Evolutionary conservation across 1,284 basidiomycete genomes (phyloP).

Genomic region (Marasmius sp.): DNA sequence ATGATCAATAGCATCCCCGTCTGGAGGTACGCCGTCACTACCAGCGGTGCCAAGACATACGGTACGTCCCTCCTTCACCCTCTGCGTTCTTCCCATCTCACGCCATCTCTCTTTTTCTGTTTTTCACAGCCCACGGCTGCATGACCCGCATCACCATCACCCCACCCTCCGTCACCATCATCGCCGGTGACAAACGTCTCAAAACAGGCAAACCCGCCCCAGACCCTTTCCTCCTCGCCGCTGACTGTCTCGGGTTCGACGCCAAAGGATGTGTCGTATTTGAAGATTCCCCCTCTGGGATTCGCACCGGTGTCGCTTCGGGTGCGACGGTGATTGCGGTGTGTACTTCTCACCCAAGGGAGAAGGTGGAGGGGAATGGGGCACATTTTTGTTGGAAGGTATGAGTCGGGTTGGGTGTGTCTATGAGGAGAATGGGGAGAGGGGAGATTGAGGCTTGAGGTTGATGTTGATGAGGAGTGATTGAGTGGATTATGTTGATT

Average conservation of each 20-base stretch:
- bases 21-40: slow-evolving; percentile 72
- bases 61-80: slow-evolving; percentile 35
- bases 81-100: slow-evolving; percentile 15
- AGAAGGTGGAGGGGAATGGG: slow-evolving; percentile 58
- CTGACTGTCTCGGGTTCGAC: slow-evolving; percentile 64
- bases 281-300: slow-evolving; percentile 70
- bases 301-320: slow-evolving; percentile 68
- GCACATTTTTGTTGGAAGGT: slow-evolving; percentile 68
- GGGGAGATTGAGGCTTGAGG: no score
- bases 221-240: slow-evolving; percentile 76
- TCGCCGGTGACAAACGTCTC: slow-evolving; percentile 72
- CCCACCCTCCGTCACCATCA: slow-evolving; percentile 73
- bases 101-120: slow-evolving; percentile 10
- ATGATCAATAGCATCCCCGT: slow-evolving; percentile 69
- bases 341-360: slow-evolving; percentile 63
- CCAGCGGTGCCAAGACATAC: slow-evolving; percentile 74
- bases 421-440: no score
- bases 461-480: no score
- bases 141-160: slow-evolving; percentile 72
- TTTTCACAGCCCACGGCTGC: slow-evolving; percentile 69
- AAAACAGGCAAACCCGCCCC: slow-evolving; percentile 68
- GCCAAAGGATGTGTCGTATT: slow-evolving; percentile 58
- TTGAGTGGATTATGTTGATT: no score
- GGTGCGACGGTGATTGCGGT: slow-evolving; percentile 77
- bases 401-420: slow-evolving; percentile 53